Conservation (phyloP, 352 stramenopile species). For the Phytophthora macrochlamydospora region DNA sequence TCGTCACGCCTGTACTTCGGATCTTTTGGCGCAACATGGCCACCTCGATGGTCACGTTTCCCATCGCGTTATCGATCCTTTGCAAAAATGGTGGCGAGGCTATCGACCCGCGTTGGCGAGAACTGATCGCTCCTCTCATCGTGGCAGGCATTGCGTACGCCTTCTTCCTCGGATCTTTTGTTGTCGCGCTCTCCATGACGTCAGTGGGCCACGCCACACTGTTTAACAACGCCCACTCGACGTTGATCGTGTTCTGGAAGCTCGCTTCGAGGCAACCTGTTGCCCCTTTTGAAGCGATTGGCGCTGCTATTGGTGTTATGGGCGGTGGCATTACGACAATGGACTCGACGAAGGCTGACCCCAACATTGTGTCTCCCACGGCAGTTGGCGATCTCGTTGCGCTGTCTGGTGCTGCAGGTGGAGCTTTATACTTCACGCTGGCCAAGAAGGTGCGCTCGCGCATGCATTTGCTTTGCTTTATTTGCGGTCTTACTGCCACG, state of each 20-base stretch:
- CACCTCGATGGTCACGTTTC: conserved; percentile 63
- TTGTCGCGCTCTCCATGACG: conserved; percentile 66
- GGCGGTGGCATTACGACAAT: conserved; percentile 74
- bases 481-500: conserved; percentile 60
- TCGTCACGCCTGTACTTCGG: conserved; percentile 75
- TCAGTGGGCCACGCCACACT: conserved; percentile 84
- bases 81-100: conserved; percentile 35
- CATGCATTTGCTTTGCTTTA: conserved; percentile 78
- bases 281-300: conserved; percentile 63
- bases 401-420: conserved; percentile 66
- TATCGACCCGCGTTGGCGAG: conserved; percentile 24
- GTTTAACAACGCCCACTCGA: conserved; percentile 86
- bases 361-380: conserved; percentile 52
- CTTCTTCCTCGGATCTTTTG: conserved; percentile 76
- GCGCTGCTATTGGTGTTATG: conserved; percentile 70
- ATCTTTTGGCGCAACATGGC: conserved; percentile 86
- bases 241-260: conserved; percentile 80
- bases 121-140: conserved; percentile 51
- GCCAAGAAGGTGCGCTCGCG: conserved; percentile 77
- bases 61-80: conserved; percentile 49
- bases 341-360: conserved; percentile 48
- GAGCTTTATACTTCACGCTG: conserved; percentile 77
- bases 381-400: conserved; percentile 72
- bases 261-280: conserved; percentile 62
- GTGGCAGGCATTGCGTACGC: conserved; percentile 65